These are phyloP conservation scores for Paragyromitra xinjiangensis DNA, from an alignment of 495 filamentous ascomycete genomes.

Conservation along the genomic window DNA sequence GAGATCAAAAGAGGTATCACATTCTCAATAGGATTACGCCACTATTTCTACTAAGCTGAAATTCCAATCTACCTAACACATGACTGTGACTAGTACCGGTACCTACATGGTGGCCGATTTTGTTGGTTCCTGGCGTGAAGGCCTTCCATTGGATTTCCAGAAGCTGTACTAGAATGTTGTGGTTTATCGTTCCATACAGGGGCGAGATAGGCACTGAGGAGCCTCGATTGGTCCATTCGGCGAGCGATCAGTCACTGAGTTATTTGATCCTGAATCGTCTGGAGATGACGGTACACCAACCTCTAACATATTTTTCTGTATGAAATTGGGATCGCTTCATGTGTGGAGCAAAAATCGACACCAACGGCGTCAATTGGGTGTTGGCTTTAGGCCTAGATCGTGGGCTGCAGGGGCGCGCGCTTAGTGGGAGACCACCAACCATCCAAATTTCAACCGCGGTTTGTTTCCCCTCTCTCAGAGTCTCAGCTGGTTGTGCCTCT, in stretches of 20 bases:
- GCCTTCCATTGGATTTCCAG: conserved; percentile 42
- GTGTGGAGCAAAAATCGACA: conserved; percentile 18
- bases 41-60: background rate
- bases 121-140: conserved; percentile 23
- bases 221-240: conserved; percentile 21
- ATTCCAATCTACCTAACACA: conserved; percentile 17
- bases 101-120: conserved; percentile 33
- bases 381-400: conserved; percentile 10
- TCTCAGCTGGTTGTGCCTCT: conserved; percentile 34
- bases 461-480: conserved; percentile 45
- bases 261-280: conserved; percentile 37
- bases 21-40: conserved; percentile 4
- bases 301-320: conserved; percentile 3
- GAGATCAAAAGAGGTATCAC: background rate
- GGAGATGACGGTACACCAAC: background rate
- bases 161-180: conserved; percentile 20
- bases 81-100: conserved; percentile 18
- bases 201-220: background rate
- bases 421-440: conserved; percentile 38
- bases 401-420: conserved; percentile 48
- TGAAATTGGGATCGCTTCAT: conserved; percentile 39
- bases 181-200: conserved; percentile 5
- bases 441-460: conserved; percentile 42
- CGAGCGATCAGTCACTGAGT: conserved; percentile 22
- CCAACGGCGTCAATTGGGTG: conserved; percentile 45